Base-by-base conservation (phyloP, 257 asterid species). In the Primulina tabacum region DNA sequence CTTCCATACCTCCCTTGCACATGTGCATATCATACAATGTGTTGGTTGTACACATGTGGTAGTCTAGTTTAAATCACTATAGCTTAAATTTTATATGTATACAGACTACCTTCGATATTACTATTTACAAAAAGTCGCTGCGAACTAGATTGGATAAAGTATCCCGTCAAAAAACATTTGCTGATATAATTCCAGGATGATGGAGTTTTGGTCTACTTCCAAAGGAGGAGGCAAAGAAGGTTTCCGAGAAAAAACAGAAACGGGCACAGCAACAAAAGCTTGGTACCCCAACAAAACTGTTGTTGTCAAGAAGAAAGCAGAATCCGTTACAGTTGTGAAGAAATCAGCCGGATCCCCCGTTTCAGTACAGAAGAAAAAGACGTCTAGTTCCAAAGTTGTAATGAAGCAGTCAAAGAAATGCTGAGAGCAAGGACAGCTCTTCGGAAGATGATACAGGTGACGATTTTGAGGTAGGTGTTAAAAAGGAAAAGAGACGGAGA, bases 121-220 rank as follows among this genome's bases (percentile, higher is more conserved):
- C 20, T 16, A 47, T 14, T 47, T 14, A 4, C 20, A 24, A 5
- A 16, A 14, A 47, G 16, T 2, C 2, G 7, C 7, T 47, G 56
- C 53, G n/a, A 47, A 47, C 56, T 4, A 1, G 56, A 47, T 14
- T 16, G 56, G 16, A 14, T 17, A 0, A 14, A 47, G 18, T 47
- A 47, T 47, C 18, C 8, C 1, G 20, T 47, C 20, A 14, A 47
- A 40, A 47, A 47, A 47, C 56, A 14, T 64, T 63, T 11, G 56
- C 14, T n/a, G 33, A 55, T 32, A 34, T 38, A 29, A 32, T n/a
- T 52, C 26, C 77, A 93, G 99, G 99, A 83, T 93, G 97, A 90
- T 93, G 99, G 97, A 93, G 78, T 87, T 82, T 0, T 97, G 99
- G 0, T 65, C 85, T 93, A 82, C 99, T 93, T 24, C 75, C 92